Conservation (phyloP, 441 rosid genomes). For the Jatropha multifida region DNA sequence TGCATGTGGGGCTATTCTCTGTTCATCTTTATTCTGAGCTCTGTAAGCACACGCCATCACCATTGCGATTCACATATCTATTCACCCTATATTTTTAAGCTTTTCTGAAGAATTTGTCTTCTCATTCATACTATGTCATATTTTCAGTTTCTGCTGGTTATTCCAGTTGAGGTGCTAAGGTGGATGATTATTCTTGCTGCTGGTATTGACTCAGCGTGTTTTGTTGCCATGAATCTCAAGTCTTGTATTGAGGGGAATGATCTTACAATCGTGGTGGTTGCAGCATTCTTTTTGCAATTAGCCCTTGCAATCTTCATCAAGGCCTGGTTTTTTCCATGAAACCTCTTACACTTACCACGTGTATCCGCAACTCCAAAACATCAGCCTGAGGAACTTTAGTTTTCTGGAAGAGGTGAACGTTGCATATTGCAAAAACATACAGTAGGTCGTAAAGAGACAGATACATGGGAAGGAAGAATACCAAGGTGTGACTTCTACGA, state of each 20-base stretch:
- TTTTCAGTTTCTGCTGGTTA: slow-evolving; percentile 73
- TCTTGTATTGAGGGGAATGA: slow-evolving; percentile 49
- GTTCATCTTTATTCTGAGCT: slow-evolving; percentile 55
- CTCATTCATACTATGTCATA: slow-evolving; percentile 14
- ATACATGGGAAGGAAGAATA: slow-evolving; percentile 1
- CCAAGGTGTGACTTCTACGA: slow-evolving; percentile 10
- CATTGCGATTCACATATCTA: background rate
- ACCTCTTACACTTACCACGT: slow-evolving; percentile 8
- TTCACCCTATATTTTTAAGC: background rate
- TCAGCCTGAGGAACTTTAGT: background rate
- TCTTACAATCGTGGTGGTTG: slow-evolving; percentile 49
- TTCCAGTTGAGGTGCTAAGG: slow-evolving; percentile 75
- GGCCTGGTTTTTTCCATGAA: slow-evolving; percentile 87
- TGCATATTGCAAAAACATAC: slow-evolving; percentile 2
- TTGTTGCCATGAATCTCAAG: slow-evolving; percentile 72
- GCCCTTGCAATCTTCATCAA: slow-evolving; percentile 83
- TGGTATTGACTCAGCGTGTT: slow-evolving; percentile 68
- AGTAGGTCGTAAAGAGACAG: slow-evolving; percentile 14
- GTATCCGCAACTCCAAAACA: background rate
- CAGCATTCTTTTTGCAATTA: slow-evolving; percentile 77
- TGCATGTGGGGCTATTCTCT: slow-evolving; percentile 99
- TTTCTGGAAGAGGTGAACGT: slow-evolving; percentile 11
- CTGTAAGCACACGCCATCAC: slow-evolving; percentile 49
- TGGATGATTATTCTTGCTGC: slow-evolving; percentile 78
- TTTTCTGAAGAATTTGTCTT: background rate